These are phyloP conservation scores for Puccinia triticina DNA, from an alignment of 1,284 basidiomycete species.

Conservation along the genomic window DNA sequence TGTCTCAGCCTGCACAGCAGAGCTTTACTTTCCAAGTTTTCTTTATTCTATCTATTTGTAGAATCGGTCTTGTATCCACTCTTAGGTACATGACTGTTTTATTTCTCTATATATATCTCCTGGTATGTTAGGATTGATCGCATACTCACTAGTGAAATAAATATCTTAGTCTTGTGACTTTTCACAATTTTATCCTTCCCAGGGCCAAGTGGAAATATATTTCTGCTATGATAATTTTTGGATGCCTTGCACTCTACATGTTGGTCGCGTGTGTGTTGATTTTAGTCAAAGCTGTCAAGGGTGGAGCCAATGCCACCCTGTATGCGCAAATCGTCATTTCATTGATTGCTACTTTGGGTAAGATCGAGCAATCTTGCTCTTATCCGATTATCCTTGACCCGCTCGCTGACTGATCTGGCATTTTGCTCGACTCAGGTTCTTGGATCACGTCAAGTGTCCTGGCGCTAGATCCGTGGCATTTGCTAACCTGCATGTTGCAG, in stretches of 20 bases:
- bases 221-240: conserved; percentile 74
- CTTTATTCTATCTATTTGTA: too few species aligned
- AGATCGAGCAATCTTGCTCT: conserved; percentile 65
- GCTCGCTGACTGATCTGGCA: conserved; percentile 36
- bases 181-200: conserved; percentile 25
- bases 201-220: conserved; percentile 85
- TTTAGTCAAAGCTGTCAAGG: conserved; percentile 70
- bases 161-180: too few species aligned
- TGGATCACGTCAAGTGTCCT: conserved; percentile 67
- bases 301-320: conserved; percentile 68
- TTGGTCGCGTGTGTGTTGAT: conserved; percentile 73
- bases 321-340: conserved; percentile 78
- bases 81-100: too few species aligned
- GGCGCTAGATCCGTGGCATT: conserved; percentile 83
- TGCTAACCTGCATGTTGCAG: conserved; percentile 44
- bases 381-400: neutral
- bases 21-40: too few species aligned
- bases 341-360: conserved; percentile 79
- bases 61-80: too few species aligned
- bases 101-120: too few species aligned
- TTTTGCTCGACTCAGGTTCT: conserved; percentile 46
- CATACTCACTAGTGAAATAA: too few species aligned
- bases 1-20: too few species aligned
- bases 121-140: too few species aligned
- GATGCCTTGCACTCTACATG: conserved; percentile 79